Evolutionary conservation across 2,329 filamentous ascomycete species (phyloP).

Genomic region (Teratosphaeria epicoccoides): DNA sequence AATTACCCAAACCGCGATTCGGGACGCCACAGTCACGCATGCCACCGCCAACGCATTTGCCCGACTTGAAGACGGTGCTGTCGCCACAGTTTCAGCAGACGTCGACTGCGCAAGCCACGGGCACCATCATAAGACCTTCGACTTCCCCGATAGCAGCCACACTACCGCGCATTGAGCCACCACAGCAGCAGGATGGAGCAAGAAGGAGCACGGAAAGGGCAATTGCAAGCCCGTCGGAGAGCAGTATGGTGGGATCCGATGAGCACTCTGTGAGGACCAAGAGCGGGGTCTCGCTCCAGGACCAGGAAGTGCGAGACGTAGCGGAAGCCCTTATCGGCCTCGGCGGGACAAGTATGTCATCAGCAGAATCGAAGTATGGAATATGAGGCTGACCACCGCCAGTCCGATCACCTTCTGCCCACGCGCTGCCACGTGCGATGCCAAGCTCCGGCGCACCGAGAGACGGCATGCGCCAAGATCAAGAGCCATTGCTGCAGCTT

Average conservation of each 20-base stretch:
- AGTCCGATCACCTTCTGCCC: neutral
- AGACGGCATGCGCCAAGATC: conserved; percentile 34
- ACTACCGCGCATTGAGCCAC: conserved; percentile 28
- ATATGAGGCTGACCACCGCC: conserved; percentile 7
- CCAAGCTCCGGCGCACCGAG: conserved; percentile 18
- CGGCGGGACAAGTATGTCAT: conserved; percentile 36
- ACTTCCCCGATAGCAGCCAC: conserved; percentile 14
- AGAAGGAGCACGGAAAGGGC: conserved; percentile 24
- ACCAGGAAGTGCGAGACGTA: conserved; percentile 38
- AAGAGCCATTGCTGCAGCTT: conserved; percentile 74
- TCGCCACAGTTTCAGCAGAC: conserved; percentile 25
- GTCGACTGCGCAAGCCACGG: conserved; percentile 18
- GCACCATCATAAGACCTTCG: conserved; percentile 12
- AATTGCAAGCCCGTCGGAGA: conserved; percentile 35
- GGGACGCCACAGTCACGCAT: conserved; percentile 17
- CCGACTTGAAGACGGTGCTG: conserved; percentile 35
- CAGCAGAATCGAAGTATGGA: neutral
- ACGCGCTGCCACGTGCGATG: neutral
- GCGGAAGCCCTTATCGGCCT: conserved; percentile 41
- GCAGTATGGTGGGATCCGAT: conserved; percentile 33
- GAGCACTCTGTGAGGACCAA: conserved; percentile 28
- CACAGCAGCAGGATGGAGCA: conserved; percentile 21
- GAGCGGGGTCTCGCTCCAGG: conserved; percentile 38
- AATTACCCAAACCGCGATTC: conserved; percentile 1
- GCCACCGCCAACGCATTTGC: conserved; percentile 23